Evolutionary conservation across 192 early-diverging fungal genomes (phyloP), one percentile per base, ranked within the genome.

Genomic region (Backusella mclennaniae): DNA sequence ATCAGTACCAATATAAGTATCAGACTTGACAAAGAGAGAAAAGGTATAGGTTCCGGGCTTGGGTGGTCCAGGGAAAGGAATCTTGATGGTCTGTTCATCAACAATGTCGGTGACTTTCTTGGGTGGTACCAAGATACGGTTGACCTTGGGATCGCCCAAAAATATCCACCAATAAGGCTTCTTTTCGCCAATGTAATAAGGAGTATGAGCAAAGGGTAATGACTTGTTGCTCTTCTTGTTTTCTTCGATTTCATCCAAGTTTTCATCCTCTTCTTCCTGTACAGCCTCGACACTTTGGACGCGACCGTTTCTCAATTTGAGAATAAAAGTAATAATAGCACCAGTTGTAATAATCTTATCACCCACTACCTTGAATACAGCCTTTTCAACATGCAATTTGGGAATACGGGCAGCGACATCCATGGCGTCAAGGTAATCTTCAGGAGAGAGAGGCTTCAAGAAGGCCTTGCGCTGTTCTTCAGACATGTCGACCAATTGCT

Each of bases 61-160:
- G 53, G 92, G 92, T 35, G 98, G 98, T 5, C 96, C 93, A 84
- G 96, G 96, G 90, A 99, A 99, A 83, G 96, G 95, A 49, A 98
- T 82, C 41, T 89, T 88, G 67, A 96, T 84, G 7, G 91, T 89
- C 56, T 89, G 87, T 35, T 81, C 83, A 12, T 87, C 88, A 3
- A 81, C 90, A 67, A 96, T 85, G 75, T 95, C 94, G 35, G 87
- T 90, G 36, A 98, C 88, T 74, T 95, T 96, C 69, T 89, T 84
- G 8, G 91, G 92, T 11, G 90, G 83, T 66, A 93, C 87, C 31
- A 99, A 94, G 68, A 96, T 89, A 68, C 93, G 93, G 78, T 94
- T 92, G 46, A 90, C 90, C 81, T 92, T 92, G 79, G 89, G 90
- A 78, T 96, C 93, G 29, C 94, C 96, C 82, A 99, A 87, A 67